Evolutionary conservation across 2,329 filamentous ascomycete species (phyloP), one percentile per base, ranked within the genome.

Genomic region (Microcyclospora pomicola): DNA sequence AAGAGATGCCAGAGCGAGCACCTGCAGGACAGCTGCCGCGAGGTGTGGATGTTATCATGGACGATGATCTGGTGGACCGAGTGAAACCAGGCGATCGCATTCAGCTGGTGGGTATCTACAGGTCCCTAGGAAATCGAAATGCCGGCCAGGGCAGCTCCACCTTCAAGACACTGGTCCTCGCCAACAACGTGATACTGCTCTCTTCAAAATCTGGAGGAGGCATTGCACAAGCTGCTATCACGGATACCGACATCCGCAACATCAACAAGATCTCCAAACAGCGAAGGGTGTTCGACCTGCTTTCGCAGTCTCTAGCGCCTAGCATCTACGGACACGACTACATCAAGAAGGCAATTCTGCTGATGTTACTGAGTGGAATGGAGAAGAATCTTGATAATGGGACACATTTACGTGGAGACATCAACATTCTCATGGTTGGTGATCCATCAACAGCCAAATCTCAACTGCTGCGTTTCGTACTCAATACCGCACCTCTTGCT

Each of bases 371-470:
- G 11, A 83, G 91, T 54, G 91, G 91, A 41, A 86, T 93, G 72
- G 91, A 98, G 68, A 98, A 98, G 71, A 98, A 98, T 54, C 64
- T 98, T 40, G 91, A 96, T 46, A 98, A 98, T 51, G 91, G 91
- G 41, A 96, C 91, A 1, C 91, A 98, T 73, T 65, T 98, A 58
- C 81, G 91, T 72, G 91, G 91, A 66, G 91, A 98, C 55, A 96
- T 98, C 65, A 98, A 98, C 59, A 94, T 98, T 49, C 71, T 98
- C 36, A 96, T 98, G 91, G 88, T 98, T 32, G 91, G 91, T 64
- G 91, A 98, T 60, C 91, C 91, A 2, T 98, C 91, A 0, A 98
- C 91, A 0, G 91, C 91, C 42, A 98, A 98, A 60, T 98, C 91
- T n/a, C 91, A 98, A 58, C 73, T 98, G 39, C 72, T 98, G 31